These are phyloP conservation scores for Fonsecaea multimorphosa DNA, from an alignment of 2,329 filamentous ascomycete genomes.

Conservation along the genomic window DNA sequence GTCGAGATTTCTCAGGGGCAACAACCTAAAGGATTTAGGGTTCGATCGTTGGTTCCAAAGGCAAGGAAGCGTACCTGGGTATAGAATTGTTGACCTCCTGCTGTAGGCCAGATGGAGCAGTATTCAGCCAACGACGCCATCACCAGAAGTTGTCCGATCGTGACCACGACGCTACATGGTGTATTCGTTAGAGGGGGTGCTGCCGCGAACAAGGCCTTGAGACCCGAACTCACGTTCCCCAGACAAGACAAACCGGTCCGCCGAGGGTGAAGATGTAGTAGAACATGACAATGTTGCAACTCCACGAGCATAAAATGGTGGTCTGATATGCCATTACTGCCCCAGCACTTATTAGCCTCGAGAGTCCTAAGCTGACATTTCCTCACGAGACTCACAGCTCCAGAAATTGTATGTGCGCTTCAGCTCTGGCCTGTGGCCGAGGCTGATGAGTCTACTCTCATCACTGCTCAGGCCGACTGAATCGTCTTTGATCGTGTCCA, in stretches of 20 bases:
- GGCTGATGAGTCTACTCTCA: constrained; percentile 32
- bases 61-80: constrained; percentile 23
- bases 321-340: constrained; percentile 35
- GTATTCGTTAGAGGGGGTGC: background rate
- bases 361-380: background rate
- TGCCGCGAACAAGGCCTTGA: background rate
- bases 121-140: constrained; percentile 36
- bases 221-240: constrained; percentile 33
- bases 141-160: constrained; percentile 33
- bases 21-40: constrained; percentile 22
- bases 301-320: constrained; percentile 31
- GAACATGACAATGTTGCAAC: constrained; percentile 35
- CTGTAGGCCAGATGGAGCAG: constrained; percentile 34
- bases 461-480: constrained; percentile 24
- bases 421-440: constrained; percentile 36
- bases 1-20: constrained; percentile 28
- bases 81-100: constrained; percentile 36
- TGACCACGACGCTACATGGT: constrained; percentile 27
- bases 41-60: background rate
- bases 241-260: constrained; percentile 34
- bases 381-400: constrained; percentile 28
- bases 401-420: constrained; percentile 34
- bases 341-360: constrained; percentile 3
- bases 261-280: constrained; percentile 35
- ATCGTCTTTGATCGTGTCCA: constrained; percentile 30